Evolutionary conservation across 306 rosid genomes (phyloP).

Genomic region (Arachis hypogaea): DNA sequence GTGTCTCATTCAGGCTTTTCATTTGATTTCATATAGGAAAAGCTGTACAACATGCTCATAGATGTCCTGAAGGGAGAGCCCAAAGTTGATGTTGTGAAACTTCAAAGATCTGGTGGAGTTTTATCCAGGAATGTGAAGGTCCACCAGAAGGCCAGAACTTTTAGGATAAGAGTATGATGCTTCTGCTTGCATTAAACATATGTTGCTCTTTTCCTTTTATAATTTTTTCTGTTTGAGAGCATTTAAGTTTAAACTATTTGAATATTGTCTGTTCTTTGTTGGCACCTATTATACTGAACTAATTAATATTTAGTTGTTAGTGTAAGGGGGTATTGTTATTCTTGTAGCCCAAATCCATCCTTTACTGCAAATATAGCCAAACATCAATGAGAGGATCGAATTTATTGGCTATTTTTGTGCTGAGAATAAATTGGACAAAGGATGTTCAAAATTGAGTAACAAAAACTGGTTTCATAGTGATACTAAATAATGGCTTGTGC

Average conservation of each 20-base stretch:
- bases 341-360: neutral
- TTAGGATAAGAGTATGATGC: conserved; percentile 73
- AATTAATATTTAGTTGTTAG: conserved; percentile 10
- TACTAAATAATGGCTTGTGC: conserved; percentile 5
- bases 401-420: neutral
- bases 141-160: conserved; percentile 47
- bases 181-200: too few relatives aligned
- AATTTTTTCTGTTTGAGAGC: conserved; percentile 9
- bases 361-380: conserved; percentile 2
- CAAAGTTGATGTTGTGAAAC: conserved; percentile 79
- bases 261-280: neutral
- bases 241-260: conserved; percentile 18
- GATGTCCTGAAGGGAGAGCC: conserved; percentile 81
- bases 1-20: conserved; percentile 37
- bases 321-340: conserved; percentile 4
- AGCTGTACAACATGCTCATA: conserved; percentile 87
- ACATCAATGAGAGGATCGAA: neutral
- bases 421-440: neutral
- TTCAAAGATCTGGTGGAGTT: conserved; percentile 97
- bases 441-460: conserved; percentile 12
- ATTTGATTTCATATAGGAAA: conserved; percentile 61
- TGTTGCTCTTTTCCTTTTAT: neutral
- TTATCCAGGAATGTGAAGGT: conserved; percentile 79
- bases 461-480: neutral
- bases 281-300: conserved; percentile 1